Evolutionary conservation across 139 green algal species (phyloP), one percentile per base, ranked within the genome.

Genomic region (Volvox reticuliferus): DNA sequence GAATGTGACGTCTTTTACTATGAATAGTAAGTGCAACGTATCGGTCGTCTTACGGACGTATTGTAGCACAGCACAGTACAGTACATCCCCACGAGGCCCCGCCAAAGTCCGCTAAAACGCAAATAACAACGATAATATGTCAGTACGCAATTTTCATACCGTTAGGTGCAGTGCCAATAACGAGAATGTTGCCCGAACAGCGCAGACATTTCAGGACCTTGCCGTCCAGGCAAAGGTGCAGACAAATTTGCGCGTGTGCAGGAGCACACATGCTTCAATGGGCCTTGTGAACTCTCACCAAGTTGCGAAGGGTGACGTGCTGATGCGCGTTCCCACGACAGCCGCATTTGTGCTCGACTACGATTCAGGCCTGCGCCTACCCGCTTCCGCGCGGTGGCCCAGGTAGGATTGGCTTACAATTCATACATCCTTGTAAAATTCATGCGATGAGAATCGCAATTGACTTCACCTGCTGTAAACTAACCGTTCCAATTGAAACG

Each of bases 271-370:
- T 0, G 33, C 61, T 13, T 75, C 63, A 26, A 32, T 88, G 35
- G 84, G 84, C 6, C 68, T 89, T 32, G 67, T 30, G 17, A 32
- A 65, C 1, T 36, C 84, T 1, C 9, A 14, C 26, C 26, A 26
- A 6, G 19, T 22, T 0, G 26, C 67, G 18, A 21, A 2, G 1
- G 65, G 35, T 26, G 65, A 79, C 9, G 35, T 88, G 22, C 65
- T 88, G 5, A 79, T 82, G 69, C 85, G 85, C 1, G 85, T 89
- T 2, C 85, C 85, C 14, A 75, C 35, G 0, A 24, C 69, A 2
- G 37, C 44, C 17, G 37, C 37, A n/a, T 73, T 89, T 14, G 44
- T 82, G 9, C 37, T 89, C 17, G 85, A 89, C 44, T 89, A 89
- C n/a, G 28, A 71, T 20, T 20, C 22, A 2, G 85, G 85, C 28